phyloP scores from a whole-genome alignment of 2,329 filamentous ascomycete genomes.

The Elsinoe necatrix region DNA sequence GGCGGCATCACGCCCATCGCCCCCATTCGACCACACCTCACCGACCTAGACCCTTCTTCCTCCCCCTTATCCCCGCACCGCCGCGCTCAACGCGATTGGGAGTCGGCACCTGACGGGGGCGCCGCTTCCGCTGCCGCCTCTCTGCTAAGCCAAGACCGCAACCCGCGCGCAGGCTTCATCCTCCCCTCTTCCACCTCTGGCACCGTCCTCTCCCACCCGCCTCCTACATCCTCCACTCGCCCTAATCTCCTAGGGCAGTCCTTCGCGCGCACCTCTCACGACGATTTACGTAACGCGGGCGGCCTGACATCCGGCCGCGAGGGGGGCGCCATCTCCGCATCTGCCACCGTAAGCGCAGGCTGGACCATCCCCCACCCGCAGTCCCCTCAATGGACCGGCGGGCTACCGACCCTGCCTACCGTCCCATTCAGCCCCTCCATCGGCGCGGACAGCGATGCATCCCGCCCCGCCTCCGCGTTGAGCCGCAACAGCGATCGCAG shows the following conservation, averaged over 20 bases:
- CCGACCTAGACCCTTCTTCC: constrained; percentile 6
- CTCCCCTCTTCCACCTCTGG: constrained; percentile 5
- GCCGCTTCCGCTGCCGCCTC: constrained; percentile 18
- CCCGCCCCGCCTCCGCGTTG: background rate
- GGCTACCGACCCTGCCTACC: background rate
- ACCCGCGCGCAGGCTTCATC: constrained; percentile 13
- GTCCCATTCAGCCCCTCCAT: constrained; percentile 1
- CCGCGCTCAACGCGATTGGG: constrained; percentile 17
- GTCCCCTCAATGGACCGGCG: background rate
- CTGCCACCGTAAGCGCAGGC: background rate
- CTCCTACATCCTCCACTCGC: background rate
- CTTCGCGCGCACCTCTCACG: background rate
- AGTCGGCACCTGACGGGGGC: constrained; percentile 18
- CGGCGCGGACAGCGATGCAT: background rate
- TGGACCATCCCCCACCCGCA: constrained; percentile 11
- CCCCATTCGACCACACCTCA: background rate
- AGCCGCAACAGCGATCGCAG: background rate
- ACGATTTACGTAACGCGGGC: constrained; percentile 10
- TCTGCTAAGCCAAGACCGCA: constrained; percentile 14
- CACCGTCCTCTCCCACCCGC: background rate
- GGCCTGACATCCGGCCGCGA: background rate
- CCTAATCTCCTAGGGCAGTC: constrained; percentile 3
- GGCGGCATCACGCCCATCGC: constrained; percentile 13
- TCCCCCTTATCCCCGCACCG: constrained; percentile 4
- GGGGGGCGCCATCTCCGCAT: constrained; percentile 1